These are phyloP conservation scores for Talaromyces sp. DNA, from an alignment of 2,329 filamentous ascomycete genomes.

Conservation along the genomic window DNA sequence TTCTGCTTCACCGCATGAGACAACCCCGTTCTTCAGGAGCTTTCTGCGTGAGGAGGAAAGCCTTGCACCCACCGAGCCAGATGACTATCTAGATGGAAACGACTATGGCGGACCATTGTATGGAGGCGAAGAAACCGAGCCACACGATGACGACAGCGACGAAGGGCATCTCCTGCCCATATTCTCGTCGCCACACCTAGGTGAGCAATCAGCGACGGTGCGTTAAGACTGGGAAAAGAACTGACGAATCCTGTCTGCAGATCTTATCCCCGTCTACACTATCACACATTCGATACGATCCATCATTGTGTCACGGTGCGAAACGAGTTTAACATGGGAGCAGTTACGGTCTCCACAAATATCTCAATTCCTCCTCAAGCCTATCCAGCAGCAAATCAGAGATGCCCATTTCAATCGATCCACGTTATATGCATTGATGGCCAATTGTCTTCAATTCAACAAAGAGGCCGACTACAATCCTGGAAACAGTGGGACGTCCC, in stretches of 20 bases:
- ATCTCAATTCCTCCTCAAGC: constrained; percentile 92
- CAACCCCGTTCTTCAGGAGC: constrained; percentile 23
- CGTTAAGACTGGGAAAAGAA: constrained; percentile 12
- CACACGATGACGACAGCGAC: constrained; percentile 44
- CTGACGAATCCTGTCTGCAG: constrained; percentile 45
- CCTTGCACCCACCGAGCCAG: constrained; percentile 21
- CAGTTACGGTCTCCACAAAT: constrained; percentile 94
- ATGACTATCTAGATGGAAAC: constrained; percentile 36
- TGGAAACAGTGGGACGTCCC: constrained; percentile 78
- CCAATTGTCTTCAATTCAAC: constrained; percentile 88
- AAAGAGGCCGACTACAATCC: constrained; percentile 82
- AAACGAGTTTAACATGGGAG: constrained; percentile 92
- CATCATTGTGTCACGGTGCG: constrained; percentile 78
- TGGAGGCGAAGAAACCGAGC: constrained; percentile 36
- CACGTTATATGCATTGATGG: constrained; percentile 85
- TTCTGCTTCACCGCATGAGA: constrained; percentile 30
- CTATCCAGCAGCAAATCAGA: constrained; percentile 86
- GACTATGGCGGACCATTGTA: constrained; percentile 38
- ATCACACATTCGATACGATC: constrained; percentile 87
- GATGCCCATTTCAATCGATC: constrained; percentile 79
- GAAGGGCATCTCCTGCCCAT: constrained; percentile 66
- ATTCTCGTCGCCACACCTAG: constrained; percentile 75
- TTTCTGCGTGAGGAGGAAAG: constrained; percentile 18
- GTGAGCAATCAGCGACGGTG: constrained; percentile 45
- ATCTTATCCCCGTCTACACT: constrained; percentile 83